Evolutionary conservation across 257 asterid genomes (phyloP).

Genomic region (Datura wrightii): DNA sequence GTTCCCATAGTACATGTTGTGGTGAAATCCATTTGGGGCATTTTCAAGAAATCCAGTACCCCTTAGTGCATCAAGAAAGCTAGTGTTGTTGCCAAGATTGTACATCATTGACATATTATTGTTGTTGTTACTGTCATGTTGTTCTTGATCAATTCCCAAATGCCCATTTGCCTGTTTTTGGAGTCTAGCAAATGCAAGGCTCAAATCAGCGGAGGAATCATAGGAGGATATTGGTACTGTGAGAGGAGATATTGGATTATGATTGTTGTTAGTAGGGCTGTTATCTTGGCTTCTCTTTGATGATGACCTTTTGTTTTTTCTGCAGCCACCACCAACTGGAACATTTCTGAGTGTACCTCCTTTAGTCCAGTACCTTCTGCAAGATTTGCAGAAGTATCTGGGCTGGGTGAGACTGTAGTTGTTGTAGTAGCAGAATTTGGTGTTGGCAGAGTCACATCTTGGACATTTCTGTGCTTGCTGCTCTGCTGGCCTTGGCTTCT

Average conservation of each 20-base stretch:
- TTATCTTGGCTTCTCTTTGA: constrained; percentile 58
- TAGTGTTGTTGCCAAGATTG: constrained; percentile 30
- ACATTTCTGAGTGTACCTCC: constrained; percentile 92
- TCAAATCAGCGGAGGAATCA: constrained; percentile 60
- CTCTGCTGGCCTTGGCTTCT: constrained; percentile 73
- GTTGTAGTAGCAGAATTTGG: constrained; percentile 96
- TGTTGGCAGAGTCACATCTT: constrained; percentile 86
- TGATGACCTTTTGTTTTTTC: constrained; percentile 64
- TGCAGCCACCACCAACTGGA: constrained; percentile 95
- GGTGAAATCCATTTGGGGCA: constrained; percentile 46
- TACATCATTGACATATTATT: constrained; percentile 43
- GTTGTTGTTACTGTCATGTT: neutral
- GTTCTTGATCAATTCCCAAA: constrained; percentile 39
- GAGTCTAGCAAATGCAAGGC: constrained; percentile 67
- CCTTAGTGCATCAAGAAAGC: constrained; percentile 46
- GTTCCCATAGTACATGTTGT: constrained; percentile 45
- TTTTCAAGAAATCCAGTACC: constrained; percentile 50
- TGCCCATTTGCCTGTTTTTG: constrained; percentile 60
- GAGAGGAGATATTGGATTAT: neutral
- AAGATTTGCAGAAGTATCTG: constrained; percentile 88
- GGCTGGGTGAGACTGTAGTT: constrained; percentile 97
- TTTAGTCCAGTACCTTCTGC: constrained; percentile 96
- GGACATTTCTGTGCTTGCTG: constrained; percentile 79
- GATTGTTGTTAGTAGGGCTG: constrained; percentile 32
- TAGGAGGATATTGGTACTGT: constrained; percentile 40